These are phyloP conservation scores for Aspergillus neotritici DNA, from an alignment of 2,329 filamentous ascomycete species.

Conservation along the genomic window DNA sequence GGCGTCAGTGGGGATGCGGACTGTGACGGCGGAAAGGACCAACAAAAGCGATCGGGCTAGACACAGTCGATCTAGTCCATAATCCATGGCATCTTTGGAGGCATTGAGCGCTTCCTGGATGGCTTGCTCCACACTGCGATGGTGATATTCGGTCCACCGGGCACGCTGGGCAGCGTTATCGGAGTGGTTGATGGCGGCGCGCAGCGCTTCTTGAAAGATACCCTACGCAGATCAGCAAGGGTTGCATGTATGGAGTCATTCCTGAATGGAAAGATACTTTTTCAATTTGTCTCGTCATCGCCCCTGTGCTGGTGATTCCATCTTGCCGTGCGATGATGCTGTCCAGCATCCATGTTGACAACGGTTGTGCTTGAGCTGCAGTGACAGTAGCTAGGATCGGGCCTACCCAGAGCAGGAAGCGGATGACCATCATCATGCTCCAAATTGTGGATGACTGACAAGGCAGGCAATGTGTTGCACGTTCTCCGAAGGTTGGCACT, in stretches of 20 bases:
- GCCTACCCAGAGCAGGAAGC: too few relatives aligned
- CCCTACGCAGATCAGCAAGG: neutral
- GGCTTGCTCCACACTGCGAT: neutral
- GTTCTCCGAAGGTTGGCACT: too few relatives aligned
- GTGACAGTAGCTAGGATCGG: too few relatives aligned
- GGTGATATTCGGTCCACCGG: neutral
- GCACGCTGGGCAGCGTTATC: neutral
- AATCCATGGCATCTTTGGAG: neutral
- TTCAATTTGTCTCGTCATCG: neutral
- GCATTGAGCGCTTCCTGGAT: conserved; percentile 1
- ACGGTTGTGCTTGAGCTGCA: too few relatives aligned
- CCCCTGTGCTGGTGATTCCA: conserved; percentile 1
- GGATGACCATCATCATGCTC: too few relatives aligned
- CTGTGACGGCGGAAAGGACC: neutral
- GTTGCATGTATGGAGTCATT: neutral
- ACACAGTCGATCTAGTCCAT: neutral
- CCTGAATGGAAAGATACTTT: neutral
- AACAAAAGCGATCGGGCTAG: neutral
- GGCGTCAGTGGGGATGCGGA: neutral
- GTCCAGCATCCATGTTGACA: conserved; percentile 1
- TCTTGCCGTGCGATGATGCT: neutral
- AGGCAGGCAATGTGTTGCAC: too few relatives aligned
- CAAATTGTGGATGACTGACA: too few relatives aligned
- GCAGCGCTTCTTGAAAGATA: neutral
- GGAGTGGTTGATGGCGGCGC: neutral